These are phyloP conservation scores for Lepidium sativum DNA, from an alignment of 345 rosid genomes.

Conservation along the genomic window DNA sequence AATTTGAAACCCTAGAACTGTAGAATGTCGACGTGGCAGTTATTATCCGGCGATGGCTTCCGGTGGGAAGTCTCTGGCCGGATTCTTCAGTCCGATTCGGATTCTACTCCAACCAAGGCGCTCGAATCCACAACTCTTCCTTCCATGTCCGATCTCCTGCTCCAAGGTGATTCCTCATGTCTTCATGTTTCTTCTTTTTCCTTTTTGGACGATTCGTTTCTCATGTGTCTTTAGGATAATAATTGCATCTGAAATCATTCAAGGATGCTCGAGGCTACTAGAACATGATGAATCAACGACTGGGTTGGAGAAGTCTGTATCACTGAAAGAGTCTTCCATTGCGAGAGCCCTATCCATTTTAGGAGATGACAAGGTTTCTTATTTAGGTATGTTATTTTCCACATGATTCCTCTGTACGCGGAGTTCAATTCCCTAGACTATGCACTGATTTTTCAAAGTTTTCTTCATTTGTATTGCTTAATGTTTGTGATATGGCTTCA, in stretches of 20 bases:
- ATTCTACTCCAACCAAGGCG: slow-evolving; percentile 13
- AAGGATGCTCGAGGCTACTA: slow-evolving; percentile 25
- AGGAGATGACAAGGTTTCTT: not conserved
- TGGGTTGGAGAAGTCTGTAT: slow-evolving; percentile 23
- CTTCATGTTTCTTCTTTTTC: not conserved
- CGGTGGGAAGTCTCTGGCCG: slow-evolving; percentile 57
- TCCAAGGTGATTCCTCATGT: slow-evolving; percentile 37
- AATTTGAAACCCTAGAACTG: no score
- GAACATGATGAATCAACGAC: slow-evolving; percentile 3
- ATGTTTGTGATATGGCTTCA: not conserved
- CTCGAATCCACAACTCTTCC: slow-evolving; percentile 27
- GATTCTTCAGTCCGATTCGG: slow-evolving; percentile 13
- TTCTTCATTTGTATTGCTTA: not conserved
- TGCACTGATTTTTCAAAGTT: not conserved
- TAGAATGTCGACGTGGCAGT: slow-evolving; percentile 67
- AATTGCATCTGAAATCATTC: no score
- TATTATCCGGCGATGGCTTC: slow-evolving; percentile 38
- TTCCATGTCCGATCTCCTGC: slow-evolving; percentile 63
- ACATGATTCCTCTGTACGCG: not conserved
- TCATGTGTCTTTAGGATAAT: no score
- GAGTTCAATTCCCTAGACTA: not conserved
- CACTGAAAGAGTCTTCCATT: slow-evolving; percentile 17
- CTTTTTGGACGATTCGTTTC: not conserved
- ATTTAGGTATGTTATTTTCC: not conserved
- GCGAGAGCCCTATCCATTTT: slow-evolving; percentile 18